Conservation (phyloP, 1,139 yeast genomes). For the Scheffersomyces cryptocercus region DNA sequence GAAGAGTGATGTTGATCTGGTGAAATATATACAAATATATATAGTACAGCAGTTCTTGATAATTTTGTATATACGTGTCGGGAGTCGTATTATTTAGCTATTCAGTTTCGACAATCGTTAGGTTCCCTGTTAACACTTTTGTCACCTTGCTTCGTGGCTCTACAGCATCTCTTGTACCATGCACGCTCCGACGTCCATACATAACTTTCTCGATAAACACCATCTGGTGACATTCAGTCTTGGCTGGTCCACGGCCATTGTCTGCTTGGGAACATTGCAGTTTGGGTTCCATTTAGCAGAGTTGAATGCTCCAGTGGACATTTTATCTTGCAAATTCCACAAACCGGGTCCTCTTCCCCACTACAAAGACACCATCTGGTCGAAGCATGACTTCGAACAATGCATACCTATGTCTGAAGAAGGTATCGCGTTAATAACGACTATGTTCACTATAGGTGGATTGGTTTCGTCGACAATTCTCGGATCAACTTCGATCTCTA, state of each 20-base stretch:
- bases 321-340: slow-evolving; percentile 47
- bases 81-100: no score
- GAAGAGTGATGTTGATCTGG: not conserved
- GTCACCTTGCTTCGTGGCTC: no score
- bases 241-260: slow-evolving; percentile 43
- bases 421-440: slow-evolving; percentile 30
- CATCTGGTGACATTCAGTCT: slow-evolving; percentile 30
- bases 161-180: not conserved
- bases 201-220: slow-evolving; percentile 15
- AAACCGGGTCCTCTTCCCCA: slow-evolving; percentile 21
- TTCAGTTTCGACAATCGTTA: no score
- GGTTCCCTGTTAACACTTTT: no score
- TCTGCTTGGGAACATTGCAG: slow-evolving; percentile 76
- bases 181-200: slow-evolving; percentile 1
- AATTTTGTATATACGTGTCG: no score
- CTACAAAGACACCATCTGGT: slow-evolving; percentile 32
- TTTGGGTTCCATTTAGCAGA: slow-evolving; percentile 92
- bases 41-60: no score
- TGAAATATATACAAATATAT: no score
- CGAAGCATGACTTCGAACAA: slow-evolving; percentile 21
- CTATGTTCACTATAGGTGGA: slow-evolving; percentile 43
- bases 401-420: slow-evolving; percentile 30
- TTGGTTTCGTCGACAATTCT: slow-evolving; percentile 31
- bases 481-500: slow-evolving; percentile 29
- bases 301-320: slow-evolving; percentile 76